Conservation (phyloP, 768 basidiomycete genomes). For the Gloeopeniophorella convolvens region DNA sequence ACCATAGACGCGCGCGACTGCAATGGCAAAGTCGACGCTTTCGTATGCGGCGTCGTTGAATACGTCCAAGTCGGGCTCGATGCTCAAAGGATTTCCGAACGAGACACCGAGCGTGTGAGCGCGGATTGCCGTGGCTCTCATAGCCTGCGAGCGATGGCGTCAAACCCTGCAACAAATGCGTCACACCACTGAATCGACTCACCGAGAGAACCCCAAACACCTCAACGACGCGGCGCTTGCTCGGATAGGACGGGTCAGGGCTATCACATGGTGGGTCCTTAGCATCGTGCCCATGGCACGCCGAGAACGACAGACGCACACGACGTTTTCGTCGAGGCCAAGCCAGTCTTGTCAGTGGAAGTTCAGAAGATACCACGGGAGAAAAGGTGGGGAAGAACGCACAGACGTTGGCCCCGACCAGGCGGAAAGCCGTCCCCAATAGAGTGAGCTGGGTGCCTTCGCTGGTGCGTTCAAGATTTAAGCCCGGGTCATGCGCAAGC, state of each 20-base stretch:
- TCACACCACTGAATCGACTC: too few species aligned
- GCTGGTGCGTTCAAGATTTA: too few species aligned
- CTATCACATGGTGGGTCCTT: too few species aligned
- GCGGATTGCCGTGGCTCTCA: conserved; percentile 25
- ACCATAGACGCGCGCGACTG: neutral
- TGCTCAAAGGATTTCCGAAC: conserved; percentile 25
- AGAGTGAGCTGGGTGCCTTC: neutral
- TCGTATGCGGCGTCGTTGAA: conserved; percentile 26
- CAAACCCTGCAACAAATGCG: too few species aligned
- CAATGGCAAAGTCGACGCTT: conserved; percentile 28
- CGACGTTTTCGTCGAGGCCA: conserved; percentile 30
- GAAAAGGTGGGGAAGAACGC: too few species aligned
- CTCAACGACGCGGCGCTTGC: conserved; percentile 23
- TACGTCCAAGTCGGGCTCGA: conserved; percentile 25
- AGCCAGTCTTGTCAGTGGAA: too few species aligned
- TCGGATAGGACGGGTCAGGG: conserved; percentile 23
- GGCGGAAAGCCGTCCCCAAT: neutral
- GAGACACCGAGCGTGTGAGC: conserved; percentile 28
- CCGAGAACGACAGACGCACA: neutral
- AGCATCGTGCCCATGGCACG: too few species aligned
- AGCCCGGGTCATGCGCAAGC: too few species aligned
- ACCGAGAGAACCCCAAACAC: conserved; percentile 23
- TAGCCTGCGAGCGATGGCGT: conserved; percentile 16
- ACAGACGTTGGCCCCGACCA: conserved; percentile 25
- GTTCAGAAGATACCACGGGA: too few species aligned